Base-by-base conservation (phyloP, 805 yeast species). In the Candida nitratophila region DNA sequence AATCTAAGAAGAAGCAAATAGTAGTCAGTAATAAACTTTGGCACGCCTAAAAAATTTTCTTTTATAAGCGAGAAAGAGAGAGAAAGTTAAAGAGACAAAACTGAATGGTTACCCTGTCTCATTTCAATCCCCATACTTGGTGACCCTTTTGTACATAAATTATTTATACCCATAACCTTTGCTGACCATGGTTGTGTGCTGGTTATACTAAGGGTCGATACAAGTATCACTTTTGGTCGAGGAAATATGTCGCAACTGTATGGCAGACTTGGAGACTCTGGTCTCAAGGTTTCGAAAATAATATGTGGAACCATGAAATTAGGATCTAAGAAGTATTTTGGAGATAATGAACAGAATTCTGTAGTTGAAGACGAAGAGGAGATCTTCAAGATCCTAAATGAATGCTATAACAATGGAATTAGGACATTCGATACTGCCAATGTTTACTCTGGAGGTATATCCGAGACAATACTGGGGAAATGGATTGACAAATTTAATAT, bases 361-460 rank as follows among this genome's bases (percentile, higher is more conserved):
- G 64, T 65, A 20, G 46, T 69, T 14, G 74, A 68, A 15, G 75
- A 74, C 45, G 74, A 74, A 49, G 75, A 71, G 22, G 55, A 64
- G 40, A 65, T 71, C 9, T 57, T 74, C 50, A 56, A 52, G 17
- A 58, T 76, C 32, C 56, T 76, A 54, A 74, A 73, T 51, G 56
- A 58, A 31, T 71, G 70, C 22, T 73, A 72, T 46, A 76, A 73
- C 43, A 21, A 44, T 2, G 78, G 78, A 7, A 48, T 73, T 27
- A 57, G 75, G 26, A 71, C 74, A 5, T 69, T 59, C 47, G 75
- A 70, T 43, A 70, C 75, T 2, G 75, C 75, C 3, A 60, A 70
- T 41, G 49, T 49, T 20, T 60, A 61, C 42, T 51, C 59, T 33
- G 55, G 52, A 44, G 64, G 65, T 15, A 35, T 37, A 0, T 54